phyloP scores from a whole-genome alignment of 2,329 filamentous ascomycete species.

The Cercospora sp. region DNA sequence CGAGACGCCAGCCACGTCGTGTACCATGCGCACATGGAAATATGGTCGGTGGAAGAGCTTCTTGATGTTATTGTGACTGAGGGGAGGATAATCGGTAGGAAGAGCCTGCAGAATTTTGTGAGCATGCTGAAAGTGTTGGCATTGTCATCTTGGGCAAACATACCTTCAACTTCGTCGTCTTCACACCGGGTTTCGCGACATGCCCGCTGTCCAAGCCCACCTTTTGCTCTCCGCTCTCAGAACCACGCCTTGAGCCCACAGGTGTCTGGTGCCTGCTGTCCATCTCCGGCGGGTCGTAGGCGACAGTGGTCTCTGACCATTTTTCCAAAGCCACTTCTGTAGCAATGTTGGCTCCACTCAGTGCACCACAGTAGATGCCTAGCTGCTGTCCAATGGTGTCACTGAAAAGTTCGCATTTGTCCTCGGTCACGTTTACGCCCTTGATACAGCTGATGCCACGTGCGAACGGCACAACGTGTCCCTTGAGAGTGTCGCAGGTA shows the following conservation, averaged over 20 bases:
- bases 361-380: conserved; percentile 92
- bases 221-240: conserved; percentile 31
- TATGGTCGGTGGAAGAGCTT: conserved; percentile 92
- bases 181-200: conserved; percentile 52
- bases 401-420: conserved; percentile 84
- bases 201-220: conserved; percentile 29
- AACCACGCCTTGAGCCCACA: conserved; percentile 47
- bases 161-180: conserved; percentile 44
- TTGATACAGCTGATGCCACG: conserved; percentile 97
- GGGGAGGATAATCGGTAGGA: conserved; percentile 77
- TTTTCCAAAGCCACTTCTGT: conserved; percentile 93
- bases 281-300: conserved; percentile 87
- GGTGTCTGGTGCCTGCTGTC: conserved; percentile 75
- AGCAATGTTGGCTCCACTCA: conserved; percentile 95
- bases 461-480: conserved; percentile 87
- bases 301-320: conserved; percentile 95
- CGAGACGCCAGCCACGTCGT: conserved; percentile 94
- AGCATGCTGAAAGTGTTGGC: background rate
- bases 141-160: background rate
- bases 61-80: conserved; percentile 81
- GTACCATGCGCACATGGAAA: conserved; percentile 93
- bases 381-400: conserved; percentile 90
- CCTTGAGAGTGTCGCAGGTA: conserved; percentile 79
- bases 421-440: conserved; percentile 87
- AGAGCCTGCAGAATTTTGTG: conserved; percentile 48